Conservation (phyloP, 495 filamentous ascomycete genomes). For the Aspergillus campestris region DNA sequence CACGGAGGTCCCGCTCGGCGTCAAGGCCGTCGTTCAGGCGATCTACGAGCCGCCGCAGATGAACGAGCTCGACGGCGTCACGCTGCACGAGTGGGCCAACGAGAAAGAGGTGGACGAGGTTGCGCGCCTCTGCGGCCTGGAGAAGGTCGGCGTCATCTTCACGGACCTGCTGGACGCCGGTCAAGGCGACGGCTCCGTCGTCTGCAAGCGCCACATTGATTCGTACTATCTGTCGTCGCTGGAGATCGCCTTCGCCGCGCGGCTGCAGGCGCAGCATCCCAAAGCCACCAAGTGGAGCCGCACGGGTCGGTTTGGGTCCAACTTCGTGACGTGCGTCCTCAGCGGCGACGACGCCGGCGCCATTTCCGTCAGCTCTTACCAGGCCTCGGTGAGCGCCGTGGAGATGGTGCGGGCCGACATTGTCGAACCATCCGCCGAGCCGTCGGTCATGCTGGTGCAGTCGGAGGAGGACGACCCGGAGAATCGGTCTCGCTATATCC, state of each 20-base stretch:
- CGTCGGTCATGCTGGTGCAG: slow-evolving; percentile 87
- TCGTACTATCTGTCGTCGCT: slow-evolving; percentile 91
- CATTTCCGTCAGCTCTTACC: slow-evolving; percentile 84
- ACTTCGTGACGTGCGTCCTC: slow-evolving; percentile 93
- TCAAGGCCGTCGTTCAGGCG: slow-evolving; percentile 95
- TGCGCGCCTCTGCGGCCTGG: slow-evolving; percentile 74
- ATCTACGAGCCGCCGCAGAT: slow-evolving; percentile 95
- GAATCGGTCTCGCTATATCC: slow-evolving; percentile 81
- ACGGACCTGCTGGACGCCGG: slow-evolving; percentile 87
- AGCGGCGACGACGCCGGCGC: slow-evolving; percentile 84
- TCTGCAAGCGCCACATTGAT: slow-evolving; percentile 95
- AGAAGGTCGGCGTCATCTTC: slow-evolving; percentile 90
- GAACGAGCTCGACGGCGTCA: slow-evolving; percentile 84
- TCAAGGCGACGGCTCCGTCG: slow-evolving; percentile 65
- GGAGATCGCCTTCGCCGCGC: slow-evolving; percentile 81
- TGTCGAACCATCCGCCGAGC: slow-evolving; percentile 89
- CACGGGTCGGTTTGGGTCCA: slow-evolving; percentile 86
- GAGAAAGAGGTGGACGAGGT: slow-evolving; percentile 76
- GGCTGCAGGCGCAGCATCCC: slow-evolving; percentile 78
- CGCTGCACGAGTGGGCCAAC: slow-evolving; percentile 79
- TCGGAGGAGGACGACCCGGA: slow-evolving; percentile 68
- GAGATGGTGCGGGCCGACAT: slow-evolving; percentile 97
- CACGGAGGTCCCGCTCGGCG: slow-evolving; percentile 80
- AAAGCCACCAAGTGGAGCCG: slow-evolving; percentile 97
- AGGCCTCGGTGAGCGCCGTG: slow-evolving; percentile 87